Percentiles rank a stretch among this genome's conserved stretches.
These are phyloP conservation scores for Lipomyces yamanashiensis DNA, from an alignment of 805 yeast genomes.

Conservation along the genomic window DNA sequence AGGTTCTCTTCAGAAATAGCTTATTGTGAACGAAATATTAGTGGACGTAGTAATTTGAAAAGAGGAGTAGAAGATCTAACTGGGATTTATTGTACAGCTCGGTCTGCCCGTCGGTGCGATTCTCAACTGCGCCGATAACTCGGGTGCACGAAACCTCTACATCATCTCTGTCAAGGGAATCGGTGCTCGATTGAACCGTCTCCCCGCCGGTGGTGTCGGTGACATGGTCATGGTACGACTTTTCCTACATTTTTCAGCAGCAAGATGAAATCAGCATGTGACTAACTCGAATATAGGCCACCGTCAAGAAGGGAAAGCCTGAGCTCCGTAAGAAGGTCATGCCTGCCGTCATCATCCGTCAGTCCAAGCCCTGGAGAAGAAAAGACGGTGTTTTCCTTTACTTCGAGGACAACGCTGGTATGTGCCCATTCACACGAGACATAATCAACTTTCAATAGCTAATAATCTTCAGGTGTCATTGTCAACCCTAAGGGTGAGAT, in stretches of 20 bases:
- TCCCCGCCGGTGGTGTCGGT: slow-evolving; percentile 99
- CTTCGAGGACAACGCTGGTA: slow-evolving; percentile 95
- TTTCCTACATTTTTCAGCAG: not conserved
- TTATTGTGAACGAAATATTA: not conserved
- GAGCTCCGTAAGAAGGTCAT: slow-evolving; percentile 99
- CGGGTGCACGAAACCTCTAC: slow-evolving; percentile 99
- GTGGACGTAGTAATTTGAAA: not conserved
- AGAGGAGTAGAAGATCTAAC: not conserved
- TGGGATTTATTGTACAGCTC: slow-evolving; percentile 56
- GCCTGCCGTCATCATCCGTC: slow-evolving; percentile 99
- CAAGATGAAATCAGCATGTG: not conserved
- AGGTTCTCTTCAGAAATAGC: not conserved
- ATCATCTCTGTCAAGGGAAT: slow-evolving; percentile 98
- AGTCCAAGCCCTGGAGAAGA: slow-evolving; percentile 99
- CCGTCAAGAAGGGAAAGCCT: slow-evolving; percentile 99
- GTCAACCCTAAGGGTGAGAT: slow-evolving; percentile 99
- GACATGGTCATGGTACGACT: slow-evolving; percentile 86
- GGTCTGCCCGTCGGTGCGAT: slow-evolving; percentile 99
- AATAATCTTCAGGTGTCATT: slow-evolving; percentile 75
- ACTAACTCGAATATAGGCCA: slow-evolving; percentile 55
- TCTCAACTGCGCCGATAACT: slow-evolving; percentile 99
- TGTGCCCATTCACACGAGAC: not conserved
- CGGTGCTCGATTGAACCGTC: slow-evolving; percentile 99
- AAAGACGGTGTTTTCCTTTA: slow-evolving; percentile 99
- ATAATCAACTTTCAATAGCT: not conserved